Evolutionary conservation across 208 protist genomes (phyloP).

Genomic region (Vickermania spadyakhi): DNA sequence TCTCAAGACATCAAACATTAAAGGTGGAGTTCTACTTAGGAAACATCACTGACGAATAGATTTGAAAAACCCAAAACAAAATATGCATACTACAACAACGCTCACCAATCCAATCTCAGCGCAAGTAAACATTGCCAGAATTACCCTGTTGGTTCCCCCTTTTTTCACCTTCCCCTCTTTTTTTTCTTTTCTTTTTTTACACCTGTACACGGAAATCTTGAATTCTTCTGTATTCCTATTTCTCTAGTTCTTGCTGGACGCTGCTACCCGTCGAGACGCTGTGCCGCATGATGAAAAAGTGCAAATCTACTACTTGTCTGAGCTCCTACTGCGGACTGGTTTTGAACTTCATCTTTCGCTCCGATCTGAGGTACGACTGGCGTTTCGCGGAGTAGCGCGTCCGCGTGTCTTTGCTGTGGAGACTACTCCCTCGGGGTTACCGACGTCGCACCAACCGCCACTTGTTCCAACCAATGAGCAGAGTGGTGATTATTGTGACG

Average conservation of each 20-base stretch:
- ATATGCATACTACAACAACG: not conserved
- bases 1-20: too few species aligned
- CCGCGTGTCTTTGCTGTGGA: not conserved
- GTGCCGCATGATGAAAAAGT: constrained; percentile 11
- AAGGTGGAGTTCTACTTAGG: too few species aligned
- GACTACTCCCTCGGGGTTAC: not conserved
- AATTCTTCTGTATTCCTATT: too few species aligned
- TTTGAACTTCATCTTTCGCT: constrained; percentile 49
- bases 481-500: constrained; percentile 14
- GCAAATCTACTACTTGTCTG: not conserved
- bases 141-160: too few species aligned
- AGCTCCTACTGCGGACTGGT: constrained; percentile 12
- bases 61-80: not conserved
- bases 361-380: constrained; percentile 34
- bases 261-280: too few species aligned
- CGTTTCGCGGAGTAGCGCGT: constrained; percentile 6
- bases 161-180: too few species aligned
- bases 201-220: too few species aligned
- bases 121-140: not conserved
- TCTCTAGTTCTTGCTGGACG: too few species aligned
- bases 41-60: not conserved
- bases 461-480: constrained; percentile 2
- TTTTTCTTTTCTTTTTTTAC: too few species aligned
- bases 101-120: not conserved
- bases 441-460: constrained; percentile 14